These are phyloP conservation scores for Parathielavia appendiculata DNA, from an alignment of 495 filamentous ascomycete genomes.

Conservation along the genomic window DNA sequence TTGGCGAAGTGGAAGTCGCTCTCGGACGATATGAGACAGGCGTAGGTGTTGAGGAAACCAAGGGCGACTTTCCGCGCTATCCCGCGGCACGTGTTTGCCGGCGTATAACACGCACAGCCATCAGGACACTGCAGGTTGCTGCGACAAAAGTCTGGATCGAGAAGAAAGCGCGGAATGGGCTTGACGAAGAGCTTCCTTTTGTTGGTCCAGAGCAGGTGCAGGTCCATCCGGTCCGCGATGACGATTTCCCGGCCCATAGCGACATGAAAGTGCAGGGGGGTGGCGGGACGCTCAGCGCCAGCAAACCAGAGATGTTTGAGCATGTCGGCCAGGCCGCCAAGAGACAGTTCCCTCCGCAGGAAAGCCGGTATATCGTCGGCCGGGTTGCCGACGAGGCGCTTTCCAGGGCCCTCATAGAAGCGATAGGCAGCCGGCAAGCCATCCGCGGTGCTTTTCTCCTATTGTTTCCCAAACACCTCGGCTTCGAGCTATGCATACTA, in stretches of 20 bases:
- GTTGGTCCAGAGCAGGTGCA: conserved; percentile 22
- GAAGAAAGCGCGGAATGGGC: conserved; percentile 19
- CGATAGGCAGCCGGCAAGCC: conserved; percentile 15
- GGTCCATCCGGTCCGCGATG: conserved; percentile 19
- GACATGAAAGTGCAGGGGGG: conserved; percentile 12
- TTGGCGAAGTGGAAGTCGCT: conserved; percentile 39
- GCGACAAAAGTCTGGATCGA: conserved; percentile 6
- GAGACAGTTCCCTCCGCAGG: conserved; percentile 14
- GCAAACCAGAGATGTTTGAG: conserved; percentile 21
- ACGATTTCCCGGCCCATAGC: conserved; percentile 7
- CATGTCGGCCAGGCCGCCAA: conserved; percentile 12
- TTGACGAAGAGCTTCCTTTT: conserved; percentile 17
- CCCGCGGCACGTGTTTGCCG: conserved; percentile 2
- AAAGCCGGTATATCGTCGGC: conserved; percentile 12
- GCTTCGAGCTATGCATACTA: conserved; percentile 12
- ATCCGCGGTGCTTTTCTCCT: conserved; percentile 10
- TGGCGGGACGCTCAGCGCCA: conserved; percentile 15
- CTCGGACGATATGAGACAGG: conserved; percentile 33
- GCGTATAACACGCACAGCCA: conserved; percentile 4
- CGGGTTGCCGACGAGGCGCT: conserved; percentile 10
- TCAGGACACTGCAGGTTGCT: conserved; percentile 13
- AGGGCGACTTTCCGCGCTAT: conserved; percentile 23
- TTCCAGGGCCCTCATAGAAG: conserved; percentile 10
- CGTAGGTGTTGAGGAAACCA: conserved; percentile 39
- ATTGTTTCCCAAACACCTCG: conserved; percentile 7